phyloP scores from a whole-genome alignment of 2,329 filamentous ascomycete species.

The Fusarium sp. region DNA sequence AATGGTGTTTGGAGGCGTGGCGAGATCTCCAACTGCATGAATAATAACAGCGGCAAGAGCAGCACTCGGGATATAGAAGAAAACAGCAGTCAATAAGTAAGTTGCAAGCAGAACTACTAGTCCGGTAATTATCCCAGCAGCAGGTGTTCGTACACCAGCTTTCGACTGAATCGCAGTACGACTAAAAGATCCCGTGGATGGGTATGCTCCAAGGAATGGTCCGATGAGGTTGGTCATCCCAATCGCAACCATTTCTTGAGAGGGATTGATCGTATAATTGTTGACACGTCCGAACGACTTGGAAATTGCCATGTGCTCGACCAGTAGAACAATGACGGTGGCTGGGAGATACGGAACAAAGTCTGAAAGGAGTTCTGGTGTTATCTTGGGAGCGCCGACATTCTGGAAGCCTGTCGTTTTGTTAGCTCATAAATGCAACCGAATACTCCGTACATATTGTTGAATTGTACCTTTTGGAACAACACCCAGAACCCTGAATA shows the following conservation, averaged over 20 bases:
- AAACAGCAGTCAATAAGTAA: constrained; percentile 87
- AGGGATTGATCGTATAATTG: constrained; percentile 95
- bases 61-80: constrained; percentile 91
- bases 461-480: constrained; percentile 75
- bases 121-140: constrained; percentile 90
- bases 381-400: constrained; percentile 77
- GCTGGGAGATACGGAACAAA: constrained; percentile 82
- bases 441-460: neutral
- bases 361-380: constrained; percentile 71
- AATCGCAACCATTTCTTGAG: constrained; percentile 95
- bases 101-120: constrained; percentile 88
- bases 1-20: constrained; percentile 89
- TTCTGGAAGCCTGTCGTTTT: constrained; percentile 74
- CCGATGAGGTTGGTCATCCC: constrained; percentile 90
- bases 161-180: constrained; percentile 98
- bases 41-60: constrained; percentile 90
- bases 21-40: constrained; percentile 91
- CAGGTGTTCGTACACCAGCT: constrained; percentile 90
- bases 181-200: constrained; percentile 94
- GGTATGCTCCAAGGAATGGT: constrained; percentile 91
- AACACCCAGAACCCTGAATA: constrained; percentile 77
- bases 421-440: neutral
- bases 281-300: constrained; percentile 97
- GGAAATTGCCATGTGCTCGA: constrained; percentile 96
- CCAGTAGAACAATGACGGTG: constrained; percentile 91